Conservation (phyloP, 75 land plant genomes). For the Larix kaempferi region DNA sequence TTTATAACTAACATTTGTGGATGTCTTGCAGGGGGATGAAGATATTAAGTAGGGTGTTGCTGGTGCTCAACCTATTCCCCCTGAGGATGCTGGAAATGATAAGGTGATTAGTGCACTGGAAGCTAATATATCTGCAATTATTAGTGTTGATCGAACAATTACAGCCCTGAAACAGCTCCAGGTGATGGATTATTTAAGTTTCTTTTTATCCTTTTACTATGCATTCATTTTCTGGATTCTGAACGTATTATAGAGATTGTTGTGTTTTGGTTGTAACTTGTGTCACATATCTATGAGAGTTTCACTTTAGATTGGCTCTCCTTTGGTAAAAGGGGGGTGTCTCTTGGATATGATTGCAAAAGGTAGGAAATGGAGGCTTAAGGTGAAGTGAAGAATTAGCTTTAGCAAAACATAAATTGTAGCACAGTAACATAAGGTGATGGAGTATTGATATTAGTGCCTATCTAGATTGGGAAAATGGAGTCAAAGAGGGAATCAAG, state of each 20-base stretch:
- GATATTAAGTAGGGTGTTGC: conserved; percentile 63
- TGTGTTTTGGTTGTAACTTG: conserved; percentile 1
- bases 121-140: conserved; percentile 88
- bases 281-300: not conserved
- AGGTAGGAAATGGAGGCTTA: too few relatives aligned
- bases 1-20: not conserved
- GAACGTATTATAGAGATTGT: not conserved
- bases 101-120: conserved; percentile 74
- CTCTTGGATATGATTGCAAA: too few relatives aligned
- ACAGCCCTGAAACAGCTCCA: conserved; percentile 92
- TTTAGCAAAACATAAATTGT: too few relatives aligned
- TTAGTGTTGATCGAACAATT: conserved; percentile 91
- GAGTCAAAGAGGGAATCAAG: too few relatives aligned
- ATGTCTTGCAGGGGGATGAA: conserved; percentile 55
- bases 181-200: conserved; percentile 28
- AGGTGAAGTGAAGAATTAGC: too few relatives aligned
- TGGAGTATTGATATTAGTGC: too few relatives aligned
- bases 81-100: conserved; percentile 66
- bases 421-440: too few relatives aligned
- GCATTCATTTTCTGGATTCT: conserved; percentile 6
- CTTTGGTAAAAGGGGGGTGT: too few relatives aligned
- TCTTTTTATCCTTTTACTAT: not conserved
- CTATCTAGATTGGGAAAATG: too few relatives aligned
- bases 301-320: too few relatives aligned
- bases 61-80: conserved; percentile 68